These are phyloP conservation scores for Gamarada debralockiae DNA, from an alignment of 495 filamentous ascomycete species.

Conservation along the genomic window DNA sequence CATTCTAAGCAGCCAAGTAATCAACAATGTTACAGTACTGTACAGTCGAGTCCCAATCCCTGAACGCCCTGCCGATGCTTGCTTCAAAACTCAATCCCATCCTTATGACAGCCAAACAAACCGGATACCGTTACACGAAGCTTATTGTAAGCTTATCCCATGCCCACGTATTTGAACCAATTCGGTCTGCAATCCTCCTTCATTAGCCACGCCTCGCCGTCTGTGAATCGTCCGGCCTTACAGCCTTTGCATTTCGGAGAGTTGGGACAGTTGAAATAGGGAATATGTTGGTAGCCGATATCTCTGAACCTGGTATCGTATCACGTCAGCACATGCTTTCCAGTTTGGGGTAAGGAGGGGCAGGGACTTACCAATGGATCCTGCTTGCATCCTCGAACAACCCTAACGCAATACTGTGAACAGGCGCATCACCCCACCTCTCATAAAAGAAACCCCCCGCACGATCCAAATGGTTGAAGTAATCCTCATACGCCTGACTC, in stretches of 20 bases:
- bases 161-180: conserved; percentile 94
- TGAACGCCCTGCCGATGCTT: neutral
- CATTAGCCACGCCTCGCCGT: conserved; percentile 77
- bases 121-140: neutral
- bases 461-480: conserved; percentile 93
- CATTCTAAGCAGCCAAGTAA: neutral
- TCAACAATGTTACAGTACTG: neutral
- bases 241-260: conserved; percentile 93
- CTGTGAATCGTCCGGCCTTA: conserved; percentile 76
- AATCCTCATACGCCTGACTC: conserved; percentile 84
- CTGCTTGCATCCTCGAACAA: conserved; percentile 87
- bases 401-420: conserved; percentile 92
- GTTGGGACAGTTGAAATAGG: conserved; percentile 98
- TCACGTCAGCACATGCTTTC: conserved; percentile 4
- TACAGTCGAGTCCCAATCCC: neutral
- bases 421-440: conserved; percentile 96
- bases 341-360: conserved; percentile 15
- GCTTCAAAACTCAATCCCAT: neutral
- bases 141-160: conserved; percentile 45
- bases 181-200: conserved; percentile 93
- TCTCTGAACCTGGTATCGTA: conserved; percentile 79
- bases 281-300: conserved; percentile 97
- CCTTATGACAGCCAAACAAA: conserved; percentile 15
- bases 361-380: conserved; percentile 84
- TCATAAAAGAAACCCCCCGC: conserved; percentile 99